Percentiles rank a stretch among this genome's conserved stretches.
Evolutionary conservation across 1,284 basidiomycete genomes (phyloP).

Genomic region (Malassezia psittaci): DNA sequence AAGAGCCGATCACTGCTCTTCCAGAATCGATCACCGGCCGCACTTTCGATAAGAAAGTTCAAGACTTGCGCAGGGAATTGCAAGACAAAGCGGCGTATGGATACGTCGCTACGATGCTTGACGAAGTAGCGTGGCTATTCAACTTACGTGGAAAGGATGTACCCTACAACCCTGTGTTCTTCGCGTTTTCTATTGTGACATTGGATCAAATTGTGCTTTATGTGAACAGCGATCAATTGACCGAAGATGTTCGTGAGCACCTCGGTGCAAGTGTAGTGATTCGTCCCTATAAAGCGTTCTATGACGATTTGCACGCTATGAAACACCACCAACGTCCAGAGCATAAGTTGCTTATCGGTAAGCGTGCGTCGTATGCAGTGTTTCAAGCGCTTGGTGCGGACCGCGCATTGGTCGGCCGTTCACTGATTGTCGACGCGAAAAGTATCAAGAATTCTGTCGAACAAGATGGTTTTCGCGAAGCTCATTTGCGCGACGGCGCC

Average conservation of each 20-base stretch:
- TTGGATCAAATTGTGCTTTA: slow-evolving; percentile 61
- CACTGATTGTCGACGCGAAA: slow-evolving; percentile 69
- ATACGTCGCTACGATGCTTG: slow-evolving; percentile 44
- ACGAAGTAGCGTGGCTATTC: slow-evolving; percentile 60
- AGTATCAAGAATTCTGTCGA: slow-evolving; percentile 79
- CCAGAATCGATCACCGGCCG: slow-evolving; percentile 60
- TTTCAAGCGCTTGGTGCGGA: slow-evolving; percentile 37
- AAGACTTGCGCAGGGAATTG: slow-evolving; percentile 34
- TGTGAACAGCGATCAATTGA: slow-evolving; percentile 59
- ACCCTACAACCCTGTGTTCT: slow-evolving; percentile 84
- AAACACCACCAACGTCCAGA: slow-evolving; percentile 23
- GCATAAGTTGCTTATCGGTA: slow-evolving; percentile 35
- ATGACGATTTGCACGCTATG: slow-evolving; percentile 31
- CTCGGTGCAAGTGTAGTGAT: slow-evolving; percentile 58
- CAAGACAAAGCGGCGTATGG: slow-evolving; percentile 29
- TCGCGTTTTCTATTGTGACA: slow-evolving; percentile 76
- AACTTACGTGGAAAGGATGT: slow-evolving; percentile 89
- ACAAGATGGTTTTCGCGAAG: slow-evolving; percentile 76
- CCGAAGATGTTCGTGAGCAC: slow-evolving; percentile 55
- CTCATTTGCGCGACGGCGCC: slow-evolving; percentile 78
- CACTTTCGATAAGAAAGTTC: slow-evolving; percentile 26
- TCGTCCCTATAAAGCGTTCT: slow-evolving; percentile 56
- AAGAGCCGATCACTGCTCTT: slow-evolving; percentile 62
- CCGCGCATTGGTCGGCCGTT: slow-evolving; percentile 30
- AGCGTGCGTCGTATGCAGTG: slow-evolving; percentile 40